phyloP scores from a whole-genome alignment of 164 flowering plant genomes.

The Aristolochia californica region DNA sequence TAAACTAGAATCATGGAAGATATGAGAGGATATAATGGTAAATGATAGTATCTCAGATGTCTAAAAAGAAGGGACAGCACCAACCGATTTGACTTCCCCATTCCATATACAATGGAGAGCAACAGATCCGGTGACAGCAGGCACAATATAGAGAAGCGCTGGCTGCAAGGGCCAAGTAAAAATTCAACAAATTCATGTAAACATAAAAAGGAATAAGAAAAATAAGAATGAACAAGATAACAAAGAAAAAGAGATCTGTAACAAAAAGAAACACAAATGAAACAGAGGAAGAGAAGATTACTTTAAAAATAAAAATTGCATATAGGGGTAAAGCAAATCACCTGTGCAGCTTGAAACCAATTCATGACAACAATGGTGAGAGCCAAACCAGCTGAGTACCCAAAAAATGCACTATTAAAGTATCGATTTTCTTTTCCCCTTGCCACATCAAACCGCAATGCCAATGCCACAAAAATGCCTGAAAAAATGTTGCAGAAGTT shows the following conservation, averaged over 20 bases:
- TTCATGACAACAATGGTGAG: slow-evolving; percentile 94
- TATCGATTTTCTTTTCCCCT: slow-evolving; percentile 77
- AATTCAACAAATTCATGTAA: not conserved
- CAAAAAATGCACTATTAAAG: slow-evolving; percentile 86
- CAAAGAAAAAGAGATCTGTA: not conserved
- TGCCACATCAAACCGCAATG: slow-evolving; percentile 91
- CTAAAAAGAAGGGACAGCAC: slow-evolving; percentile 12
- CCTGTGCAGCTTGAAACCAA: slow-evolving; percentile 99
- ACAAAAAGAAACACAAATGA: not conserved
- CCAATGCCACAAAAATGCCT: slow-evolving; percentile 98
- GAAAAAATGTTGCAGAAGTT: slow-evolving; percentile 4
- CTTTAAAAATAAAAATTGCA: not conserved
- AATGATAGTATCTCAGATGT: not conserved
- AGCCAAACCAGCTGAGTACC: slow-evolving; percentile 62
- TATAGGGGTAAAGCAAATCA: slow-evolving; percentile 8
- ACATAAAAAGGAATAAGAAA: no score
- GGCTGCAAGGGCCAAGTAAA: slow-evolving; percentile 45
- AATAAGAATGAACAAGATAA: no score
- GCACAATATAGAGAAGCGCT: slow-evolving; percentile 91
- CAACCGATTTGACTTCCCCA: slow-evolving; percentile 86
- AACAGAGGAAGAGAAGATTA: not conserved
- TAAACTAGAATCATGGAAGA: not conserved
- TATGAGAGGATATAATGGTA: not conserved
- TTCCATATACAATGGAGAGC: slow-evolving; percentile 84
- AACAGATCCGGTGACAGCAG: slow-evolving; percentile 78